A percentile compares a stretch with the other conserved stretches of the same genome.
phyloP scores from a whole-genome alignment of 306 rosid genomes.

The Quercus cerris region DNA sequence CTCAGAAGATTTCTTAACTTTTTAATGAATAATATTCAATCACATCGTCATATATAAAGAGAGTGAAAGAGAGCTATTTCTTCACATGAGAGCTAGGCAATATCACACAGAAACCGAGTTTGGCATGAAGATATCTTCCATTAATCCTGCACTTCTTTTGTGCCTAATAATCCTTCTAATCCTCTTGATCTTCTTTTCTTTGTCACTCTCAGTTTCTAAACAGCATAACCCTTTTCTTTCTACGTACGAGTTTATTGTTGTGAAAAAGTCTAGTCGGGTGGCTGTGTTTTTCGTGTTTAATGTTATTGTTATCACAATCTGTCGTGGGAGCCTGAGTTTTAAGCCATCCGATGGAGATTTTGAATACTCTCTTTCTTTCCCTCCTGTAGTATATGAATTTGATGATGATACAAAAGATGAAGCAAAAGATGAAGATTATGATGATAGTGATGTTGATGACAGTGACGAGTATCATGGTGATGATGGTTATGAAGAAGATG shows the following conservation, averaged over 20 bases:
- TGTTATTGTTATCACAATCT: conserved; percentile 11
- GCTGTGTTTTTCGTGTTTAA: conserved; percentile 22
- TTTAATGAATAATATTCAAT: no score
- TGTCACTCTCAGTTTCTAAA: not conserved
- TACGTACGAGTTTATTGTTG: conserved; percentile 16
- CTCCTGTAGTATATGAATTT: not conserved
- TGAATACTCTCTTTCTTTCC: not conserved
- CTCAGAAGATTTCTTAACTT: no score
- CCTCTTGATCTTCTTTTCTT: not conserved
- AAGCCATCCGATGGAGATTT: conserved; percentile 1
- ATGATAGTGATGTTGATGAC: not conserved
- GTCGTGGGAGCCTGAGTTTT: not conserved
- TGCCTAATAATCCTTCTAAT: not conserved
- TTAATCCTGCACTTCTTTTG: not conserved
- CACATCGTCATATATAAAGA: no score
- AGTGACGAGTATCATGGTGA: not conserved
- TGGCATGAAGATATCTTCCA: not conserved
- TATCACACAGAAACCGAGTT: no score
- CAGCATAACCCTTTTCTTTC: conserved; percentile 14
- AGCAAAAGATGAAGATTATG: not conserved
- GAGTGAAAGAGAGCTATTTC: no score
- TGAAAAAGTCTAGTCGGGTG: conserved; percentile 5
- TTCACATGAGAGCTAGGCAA: no score
- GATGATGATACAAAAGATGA: not conserved
- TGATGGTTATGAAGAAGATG: conserved; percentile 34